Evolutionary conservation across 2,329 filamentous ascomycete genomes (phyloP).

Genomic region (Clonostachys chloroleuca): DNA sequence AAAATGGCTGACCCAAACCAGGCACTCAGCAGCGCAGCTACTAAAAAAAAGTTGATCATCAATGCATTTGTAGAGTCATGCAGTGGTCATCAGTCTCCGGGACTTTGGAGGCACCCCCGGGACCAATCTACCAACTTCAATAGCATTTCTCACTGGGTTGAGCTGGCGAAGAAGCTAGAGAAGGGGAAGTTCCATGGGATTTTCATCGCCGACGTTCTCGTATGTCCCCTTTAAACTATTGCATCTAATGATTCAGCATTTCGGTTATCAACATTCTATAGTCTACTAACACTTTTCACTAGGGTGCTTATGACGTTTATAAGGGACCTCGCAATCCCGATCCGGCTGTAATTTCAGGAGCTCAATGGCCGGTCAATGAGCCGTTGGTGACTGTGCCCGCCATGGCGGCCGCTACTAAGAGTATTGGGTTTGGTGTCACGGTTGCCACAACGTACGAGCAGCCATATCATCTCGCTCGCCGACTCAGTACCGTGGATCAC

Average conservation of each 20-base stretch:
- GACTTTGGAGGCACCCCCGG: constrained; percentile 55
- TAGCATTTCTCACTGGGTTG: constrained; percentile 54
- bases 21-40: neutral
- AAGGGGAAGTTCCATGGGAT: constrained; percentile 61
- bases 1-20: too few species aligned
- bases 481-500: constrained; percentile 65
- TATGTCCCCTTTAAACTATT: constrained; percentile 15
- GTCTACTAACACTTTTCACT: neutral
- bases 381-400: constrained; percentile 60
- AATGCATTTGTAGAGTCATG: constrained; percentile 37
- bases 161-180: constrained; percentile 55
- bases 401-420: constrained; percentile 67
- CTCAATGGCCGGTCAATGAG: constrained; percentile 70
- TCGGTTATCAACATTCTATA: too few species aligned
- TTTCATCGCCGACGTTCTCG: constrained; percentile 63
- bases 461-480: constrained; percentile 63
- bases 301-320: constrained; percentile 67
- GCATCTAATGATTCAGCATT: neutral
- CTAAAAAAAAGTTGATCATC: constrained; percentile 32
- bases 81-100: constrained; percentile 41
- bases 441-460: constrained; percentile 68
- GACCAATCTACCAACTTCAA: constrained; percentile 61
- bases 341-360: constrained; percentile 56
- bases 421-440: constrained; percentile 66
- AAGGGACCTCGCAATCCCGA: constrained; percentile 45